Evolutionary conservation across 768 basidiomycete species (phyloP), one percentile per base, ranked within the genome.

Genomic region (Lyophyllum decastes): DNA sequence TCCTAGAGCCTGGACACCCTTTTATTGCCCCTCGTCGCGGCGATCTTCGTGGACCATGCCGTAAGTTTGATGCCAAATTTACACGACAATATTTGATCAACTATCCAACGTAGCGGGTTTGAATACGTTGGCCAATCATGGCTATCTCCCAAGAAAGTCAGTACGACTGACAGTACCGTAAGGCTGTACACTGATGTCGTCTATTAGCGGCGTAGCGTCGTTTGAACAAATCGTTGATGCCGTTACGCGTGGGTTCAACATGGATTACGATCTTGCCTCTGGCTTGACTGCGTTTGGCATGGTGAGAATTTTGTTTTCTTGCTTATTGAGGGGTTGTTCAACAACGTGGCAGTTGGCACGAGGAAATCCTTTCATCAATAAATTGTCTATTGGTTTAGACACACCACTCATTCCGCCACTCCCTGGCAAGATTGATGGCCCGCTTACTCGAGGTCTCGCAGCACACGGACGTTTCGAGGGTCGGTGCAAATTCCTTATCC

Each of bases 81-180:
- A 27, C 6, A 2, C 2, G n/a, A 45, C 16, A 2, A 5, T 14
- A 4, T 2, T 9, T 43, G 11, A 56, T 46, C 10, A 14, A 22
- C 12, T n/a, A 40, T 35, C 21, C 34, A 5, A 54, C 46, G 26
- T 27, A 62, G 61, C 61, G 33, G 61, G 61, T 54, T 50, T 59
- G 27, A 62, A 62, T 34, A 62, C 61, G 7, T 38, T 62, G 40
- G 61, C 61, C 11, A 62, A 62, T 45, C 61, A 62, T 54, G 61
- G 61, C 14, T 62, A 59, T 47, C 26, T 62, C 33, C 57, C 61
- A 16, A 57, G 57, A 44, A 62, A 62, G 61, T 62, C 33, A 53
- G 58, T 49, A 24, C n/a, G 16, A 17, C 9, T 2, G 35, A 16
- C 35, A 38, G 3, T 17, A 38, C 14, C 3, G 16, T 17, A 12